phyloP scores from a whole-genome alignment of 2,329 filamentous ascomycete species.

The Graphilbum ipis-grandicollis region DNA sequence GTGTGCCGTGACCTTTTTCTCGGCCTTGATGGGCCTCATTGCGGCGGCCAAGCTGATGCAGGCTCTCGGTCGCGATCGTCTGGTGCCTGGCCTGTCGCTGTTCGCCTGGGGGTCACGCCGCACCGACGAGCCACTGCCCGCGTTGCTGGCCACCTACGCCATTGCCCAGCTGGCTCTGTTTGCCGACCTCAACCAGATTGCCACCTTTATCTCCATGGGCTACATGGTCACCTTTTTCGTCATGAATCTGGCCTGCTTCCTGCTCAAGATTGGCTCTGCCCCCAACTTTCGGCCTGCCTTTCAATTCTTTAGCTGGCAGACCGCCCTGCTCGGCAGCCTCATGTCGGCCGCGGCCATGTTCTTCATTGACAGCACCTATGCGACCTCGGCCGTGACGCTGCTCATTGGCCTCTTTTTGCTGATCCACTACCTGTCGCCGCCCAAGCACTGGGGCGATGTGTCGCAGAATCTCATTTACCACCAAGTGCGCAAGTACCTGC shows the following conservation, averaged over 20 bases:
- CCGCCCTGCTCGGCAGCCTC: slow-evolving; percentile 57
- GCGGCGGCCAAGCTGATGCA: slow-evolving; percentile 73
- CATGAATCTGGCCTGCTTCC: slow-evolving; percentile 73
- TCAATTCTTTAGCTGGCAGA: slow-evolving; percentile 78
- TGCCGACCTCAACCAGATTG: slow-evolving; percentile 73
- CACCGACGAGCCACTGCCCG: slow-evolving; percentile 57
- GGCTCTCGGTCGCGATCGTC: slow-evolving; percentile 60
- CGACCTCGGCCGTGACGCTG: slow-evolving; percentile 55
- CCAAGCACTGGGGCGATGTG: slow-evolving; percentile 81
- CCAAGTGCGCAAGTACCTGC: slow-evolving; percentile 73
- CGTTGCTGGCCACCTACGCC: slow-evolving; percentile 58
- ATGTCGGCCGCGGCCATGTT: slow-evolving; percentile 72
- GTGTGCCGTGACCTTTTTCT: slow-evolving; percentile 70
- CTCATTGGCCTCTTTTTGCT: slow-evolving; percentile 64
- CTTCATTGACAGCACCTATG: slow-evolving; percentile 72
- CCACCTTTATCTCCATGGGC: slow-evolving; percentile 78
- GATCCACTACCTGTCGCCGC: slow-evolving; percentile 72
- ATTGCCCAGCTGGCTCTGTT: slow-evolving; percentile 68
- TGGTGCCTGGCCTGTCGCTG: slow-evolving; percentile 57
- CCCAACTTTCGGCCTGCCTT: slow-evolving; percentile 82
- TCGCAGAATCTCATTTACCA: slow-evolving; percentile 76
- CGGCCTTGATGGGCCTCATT: slow-evolving; percentile 72
- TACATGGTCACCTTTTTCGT: slow-evolving; percentile 80
- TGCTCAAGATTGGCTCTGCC: slow-evolving; percentile 72
- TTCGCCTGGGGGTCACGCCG: slow-evolving; percentile 59